Base-by-base conservation (phyloP, 2,329 filamentous ascomycete genomes). In the Scytalidium lignicola region DNA sequence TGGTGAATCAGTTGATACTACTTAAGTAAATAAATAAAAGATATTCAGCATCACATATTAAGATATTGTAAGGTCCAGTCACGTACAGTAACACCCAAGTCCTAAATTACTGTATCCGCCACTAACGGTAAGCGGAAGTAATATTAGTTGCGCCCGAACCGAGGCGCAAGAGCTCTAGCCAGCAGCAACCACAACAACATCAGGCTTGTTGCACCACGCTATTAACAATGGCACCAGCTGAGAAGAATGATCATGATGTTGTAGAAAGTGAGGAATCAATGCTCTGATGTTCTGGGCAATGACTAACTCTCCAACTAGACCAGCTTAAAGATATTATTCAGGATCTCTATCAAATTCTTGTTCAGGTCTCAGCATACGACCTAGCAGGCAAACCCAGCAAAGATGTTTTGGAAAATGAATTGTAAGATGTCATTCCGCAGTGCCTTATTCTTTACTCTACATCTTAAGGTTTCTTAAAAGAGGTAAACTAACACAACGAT, bases 321-420 rank as follows among this genome's bases (percentile, higher is more conserved):
- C 72, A 79, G 66, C 70, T 83, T 67, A 80, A 82, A 61, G 74
- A 80, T 58, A 72, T 81, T 52, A 80, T 85, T 64, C 79, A 83
- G 60, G 78, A 81, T 57, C 74, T 84, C 39, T 84, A 80, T 71
- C 74, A 81, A 57, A 67, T 83, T 51, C 79, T 83, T 73, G 78
- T 85, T 42, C 80, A 85, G 61, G 72, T 79, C 22, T 74, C 78
- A 26, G 74, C 76, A 51, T 86, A 84, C 70, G 80, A 84, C 69
- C 68, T 70, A 39, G 69, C 72, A 42, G 70, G 79, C 12, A 76
- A 74, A 10, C 56, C 58, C 8, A 56, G 56, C 37, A 72, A 71
- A 55, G 78, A 83, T 32, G 77, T 82, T 23, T 73, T 86, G 37
- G 70, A 75, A 40, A 66, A 67, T 52, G 74, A 80, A 64, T 69